Evolutionary conservation across 2,329 filamentous ascomycete species (phyloP).

Genomic region (Trichoderma breve): DNA sequence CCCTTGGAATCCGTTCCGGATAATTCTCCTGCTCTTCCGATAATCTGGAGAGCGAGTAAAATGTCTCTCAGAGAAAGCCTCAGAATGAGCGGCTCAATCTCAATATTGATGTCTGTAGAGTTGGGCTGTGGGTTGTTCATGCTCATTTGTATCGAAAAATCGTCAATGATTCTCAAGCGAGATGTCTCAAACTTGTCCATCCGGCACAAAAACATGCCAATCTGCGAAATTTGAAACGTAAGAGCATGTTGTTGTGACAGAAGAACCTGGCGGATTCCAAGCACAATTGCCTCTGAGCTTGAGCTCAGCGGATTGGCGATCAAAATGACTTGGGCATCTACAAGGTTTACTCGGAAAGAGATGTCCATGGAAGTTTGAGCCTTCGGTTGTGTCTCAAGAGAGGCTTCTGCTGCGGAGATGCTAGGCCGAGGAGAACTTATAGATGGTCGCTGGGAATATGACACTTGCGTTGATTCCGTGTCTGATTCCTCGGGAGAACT

Average conservation of each 20-base stretch:
- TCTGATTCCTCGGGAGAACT: constrained; percentile 61
- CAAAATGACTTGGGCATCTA: constrained; percentile 93
- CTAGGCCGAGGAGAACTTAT: constrained; percentile 30
- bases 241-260: constrained; percentile 91
- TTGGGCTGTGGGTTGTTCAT: constrained; percentile 68
- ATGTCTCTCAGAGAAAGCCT: constrained; percentile 92
- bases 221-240: constrained; percentile 87
- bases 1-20: constrained; percentile 58
- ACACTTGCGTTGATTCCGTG: constrained; percentile 54
- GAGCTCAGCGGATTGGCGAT: constrained; percentile 90
- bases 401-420: constrained; percentile 22
- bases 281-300: constrained; percentile 91
- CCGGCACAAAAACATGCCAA: constrained; percentile 97
- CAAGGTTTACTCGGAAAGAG: constrained; percentile 87
- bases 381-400: constrained; percentile 21
- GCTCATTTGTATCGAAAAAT: constrained; percentile 88
- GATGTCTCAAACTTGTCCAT: constrained; percentile 98
- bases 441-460: constrained; percentile 31
- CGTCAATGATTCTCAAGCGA: constrained; percentile 87
- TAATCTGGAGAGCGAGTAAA: constrained; percentile 85
- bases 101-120: constrained; percentile 76
- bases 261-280: constrained; percentile 90
- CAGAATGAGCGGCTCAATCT: constrained; percentile 87
- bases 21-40: constrained; percentile 85
- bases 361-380: constrained; percentile 59